Evolutionary conservation across 2,329 filamentous ascomycete genomes (phyloP).

Genomic region (Fusarium compactum): DNA sequence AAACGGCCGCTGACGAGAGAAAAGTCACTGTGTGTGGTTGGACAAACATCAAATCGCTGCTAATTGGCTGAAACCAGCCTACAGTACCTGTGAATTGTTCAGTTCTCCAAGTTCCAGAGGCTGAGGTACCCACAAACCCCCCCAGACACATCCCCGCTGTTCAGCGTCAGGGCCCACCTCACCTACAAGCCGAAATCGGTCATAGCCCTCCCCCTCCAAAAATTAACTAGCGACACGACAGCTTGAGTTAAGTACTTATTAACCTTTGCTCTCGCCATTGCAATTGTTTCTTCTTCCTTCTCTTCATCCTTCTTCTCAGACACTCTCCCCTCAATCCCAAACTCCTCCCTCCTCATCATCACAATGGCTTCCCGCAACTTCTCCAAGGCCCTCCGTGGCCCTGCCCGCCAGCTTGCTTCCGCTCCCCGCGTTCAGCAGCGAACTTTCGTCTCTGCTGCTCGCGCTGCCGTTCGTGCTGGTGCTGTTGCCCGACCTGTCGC

Average conservation of each 20-base stretch:
- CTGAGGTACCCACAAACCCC: slow-evolving; percentile 16
- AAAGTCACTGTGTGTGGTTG: slow-evolving; percentile 27
- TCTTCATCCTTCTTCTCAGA: slow-evolving; percentile 48
- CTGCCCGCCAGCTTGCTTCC: slow-evolving; percentile 70
- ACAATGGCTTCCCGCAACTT: slow-evolving; percentile 84
- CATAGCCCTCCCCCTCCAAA: slow-evolving; percentile 21
- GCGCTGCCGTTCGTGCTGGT: slow-evolving; percentile 66
- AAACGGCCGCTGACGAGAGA: slow-evolving; percentile 7
- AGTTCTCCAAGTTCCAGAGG: slow-evolving; percentile 7
- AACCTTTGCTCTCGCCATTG: slow-evolving; percentile 44
- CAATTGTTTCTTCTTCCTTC: slow-evolving; percentile 26
- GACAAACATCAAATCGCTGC: slow-evolving; percentile 4
- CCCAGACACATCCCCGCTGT: slow-evolving; percentile 38
- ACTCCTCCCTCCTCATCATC: slow-evolving; percentile 49
- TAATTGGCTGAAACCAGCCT: slow-evolving; percentile 27
- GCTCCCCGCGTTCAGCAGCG: slow-evolving; percentile 71
- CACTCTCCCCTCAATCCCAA: slow-evolving; percentile 40
- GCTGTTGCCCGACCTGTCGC: slow-evolving; percentile 65
- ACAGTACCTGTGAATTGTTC: not conserved
- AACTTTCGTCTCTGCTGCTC: slow-evolving; percentile 71
- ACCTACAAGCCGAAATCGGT: slow-evolving; percentile 47
- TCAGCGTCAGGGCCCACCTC: slow-evolving; percentile 32
- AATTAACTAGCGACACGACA: slow-evolving; percentile 14
- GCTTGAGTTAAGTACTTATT: slow-evolving; percentile 41
- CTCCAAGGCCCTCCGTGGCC: slow-evolving; percentile 74